Evolutionary conservation across 2,329 filamentous ascomycete genomes (phyloP).

Genomic region (Ceratocystis destructans): DNA sequence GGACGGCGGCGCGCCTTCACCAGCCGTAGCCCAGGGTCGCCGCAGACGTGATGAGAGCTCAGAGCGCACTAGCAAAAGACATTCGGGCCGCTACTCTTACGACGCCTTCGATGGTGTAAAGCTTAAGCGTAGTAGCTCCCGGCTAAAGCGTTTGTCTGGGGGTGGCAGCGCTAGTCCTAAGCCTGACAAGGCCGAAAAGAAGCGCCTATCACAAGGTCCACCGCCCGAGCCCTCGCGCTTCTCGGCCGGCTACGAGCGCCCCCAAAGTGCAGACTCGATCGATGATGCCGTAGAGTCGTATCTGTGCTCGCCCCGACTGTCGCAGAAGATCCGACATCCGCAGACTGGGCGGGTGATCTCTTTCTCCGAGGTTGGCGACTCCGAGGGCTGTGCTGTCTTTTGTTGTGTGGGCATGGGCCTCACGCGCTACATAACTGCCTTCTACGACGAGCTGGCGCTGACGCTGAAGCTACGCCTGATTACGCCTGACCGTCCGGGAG

Average conservation of each 20-base stretch:
- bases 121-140: slow-evolving; percentile 43
- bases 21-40: slow-evolving; percentile 49
- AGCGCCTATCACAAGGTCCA: slow-evolving; percentile 21
- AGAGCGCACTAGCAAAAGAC: slow-evolving; percentile 31
- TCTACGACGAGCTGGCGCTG: slow-evolving; percentile 88
- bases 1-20: slow-evolving; percentile 57
- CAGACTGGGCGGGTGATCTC: slow-evolving; percentile 79
- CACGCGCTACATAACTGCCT: slow-evolving; percentile 88
- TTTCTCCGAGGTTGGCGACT: slow-evolving; percentile 92
- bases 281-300: slow-evolving; percentile 81
- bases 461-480: slow-evolving; percentile 82
- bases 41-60: slow-evolving; percentile 37
- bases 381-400: slow-evolving; percentile 80
- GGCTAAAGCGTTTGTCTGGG: slow-evolving; percentile 42
- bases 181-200: slow-evolving; percentile 26
- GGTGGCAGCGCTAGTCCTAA: slow-evolving; percentile 21
- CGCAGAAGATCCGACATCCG: slow-evolving; percentile 76
- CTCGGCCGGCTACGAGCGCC: slow-evolving; percentile 52
- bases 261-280: slow-evolving; percentile 69
- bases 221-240: slow-evolving; percentile 23
- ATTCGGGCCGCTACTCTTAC: slow-evolving; percentile 37
- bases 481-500: slow-evolving; percentile 83
- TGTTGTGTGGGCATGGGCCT: slow-evolving; percentile 97
- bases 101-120: slow-evolving; percentile 33
- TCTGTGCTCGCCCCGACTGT: slow-evolving; percentile 66